These are phyloP conservation scores for Fusarium camptoceras DNA, from an alignment of 2,329 filamentous ascomycete species.

Conservation along the genomic window DNA sequence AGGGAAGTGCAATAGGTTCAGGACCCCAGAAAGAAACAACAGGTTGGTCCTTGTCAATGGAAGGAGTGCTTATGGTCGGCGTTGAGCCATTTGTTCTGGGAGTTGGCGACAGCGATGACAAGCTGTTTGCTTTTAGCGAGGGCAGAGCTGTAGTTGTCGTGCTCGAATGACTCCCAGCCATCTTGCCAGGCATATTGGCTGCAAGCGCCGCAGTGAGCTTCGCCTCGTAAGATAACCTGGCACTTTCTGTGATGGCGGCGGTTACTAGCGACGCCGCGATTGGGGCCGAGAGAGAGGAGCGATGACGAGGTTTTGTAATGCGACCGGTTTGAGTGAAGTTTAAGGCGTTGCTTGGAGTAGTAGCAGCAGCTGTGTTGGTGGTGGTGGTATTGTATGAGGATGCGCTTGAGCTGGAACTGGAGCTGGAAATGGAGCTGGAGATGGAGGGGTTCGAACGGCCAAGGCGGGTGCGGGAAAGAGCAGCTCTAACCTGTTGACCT, in stretches of 20 bases:
- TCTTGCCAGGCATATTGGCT: conserved; percentile 24
- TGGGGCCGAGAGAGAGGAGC: conserved; percentile 36
- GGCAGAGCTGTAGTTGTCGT: conserved; percentile 32
- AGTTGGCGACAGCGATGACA: conserved; percentile 23
- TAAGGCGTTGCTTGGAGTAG: conserved; percentile 9
- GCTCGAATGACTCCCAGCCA: conserved; percentile 30
- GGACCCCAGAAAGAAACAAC: conserved; percentile 68
- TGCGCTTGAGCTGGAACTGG: conserved; percentile 24
- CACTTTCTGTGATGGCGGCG: conserved; percentile 39
- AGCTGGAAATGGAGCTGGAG: conserved; percentile 19
- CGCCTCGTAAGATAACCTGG: conserved; percentile 37
- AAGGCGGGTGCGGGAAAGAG: conserved; percentile 36
- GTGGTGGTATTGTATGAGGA: conserved; percentile 30
- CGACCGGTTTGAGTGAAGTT: conserved; percentile 43
- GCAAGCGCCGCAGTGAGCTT: conserved; percentile 35
- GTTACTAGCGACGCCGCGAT: conserved; percentile 37
- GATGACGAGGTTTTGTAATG: conserved; percentile 45
- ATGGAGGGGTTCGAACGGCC: conserved; percentile 37
- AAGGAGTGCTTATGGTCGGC: conserved; percentile 23
- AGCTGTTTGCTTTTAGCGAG: conserved; percentile 26
- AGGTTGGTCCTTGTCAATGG: conserved; percentile 59
- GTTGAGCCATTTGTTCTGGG: conserved; percentile 18
- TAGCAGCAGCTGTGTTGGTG: conserved; percentile 2
- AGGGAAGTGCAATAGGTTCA: conserved; percentile 68
- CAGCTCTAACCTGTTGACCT: conserved; percentile 39